Evolutionary conservation across 2,329 filamentous ascomycete genomes (phyloP), one percentile per base, ranked within the genome.

Genomic region (Ceratocystis cubensis): DNA sequence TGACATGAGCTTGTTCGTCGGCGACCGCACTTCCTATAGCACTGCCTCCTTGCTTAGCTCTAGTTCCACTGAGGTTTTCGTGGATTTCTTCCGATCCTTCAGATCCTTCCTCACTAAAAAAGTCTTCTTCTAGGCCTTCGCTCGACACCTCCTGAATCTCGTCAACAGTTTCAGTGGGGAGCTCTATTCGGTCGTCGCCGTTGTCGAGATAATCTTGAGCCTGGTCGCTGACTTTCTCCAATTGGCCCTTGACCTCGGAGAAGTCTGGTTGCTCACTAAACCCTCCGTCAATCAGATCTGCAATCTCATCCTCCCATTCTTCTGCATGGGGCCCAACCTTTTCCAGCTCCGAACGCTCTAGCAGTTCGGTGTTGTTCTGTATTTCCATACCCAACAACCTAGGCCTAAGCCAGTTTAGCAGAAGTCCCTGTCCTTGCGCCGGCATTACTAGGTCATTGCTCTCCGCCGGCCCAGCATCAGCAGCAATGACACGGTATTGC

Each of bases 351-450:
- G 41, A 41, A 8, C 22, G 41, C 41, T 62, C 33, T 5, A 71
- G 75, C 73, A 30, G 8, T 37, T 25, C 44, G 56, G 17, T 28
- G 53, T 65, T n/a, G 25, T n/a, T 37, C 62, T 63, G 45, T 15
- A 15, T 37, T 28, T 63, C 6, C 6, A n/a, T 17, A 15, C n/a
- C n/a, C 1, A 48, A 5, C 15, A 64, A 6, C 20, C 57, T 46
- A 22, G 13, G n/a, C 28, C 28, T 17, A 28, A 67, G 46, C 66
- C 66, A 67, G 10, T 33, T 30, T 22, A 57, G 15, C 4, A 67
- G 25, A 22, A 65, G n/a, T 20, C 53, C 28, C 8, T 46, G 45
- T 1, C 53, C 66, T 4, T 37, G 41, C 53, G 44, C 44, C 62
- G 62, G 22, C 10, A 65, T 17, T 3, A 1, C 5, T 13, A 37